Base-by-base conservation (phyloP, 2,329 filamentous ascomycete genomes). In the Alternaria atra region DNA sequence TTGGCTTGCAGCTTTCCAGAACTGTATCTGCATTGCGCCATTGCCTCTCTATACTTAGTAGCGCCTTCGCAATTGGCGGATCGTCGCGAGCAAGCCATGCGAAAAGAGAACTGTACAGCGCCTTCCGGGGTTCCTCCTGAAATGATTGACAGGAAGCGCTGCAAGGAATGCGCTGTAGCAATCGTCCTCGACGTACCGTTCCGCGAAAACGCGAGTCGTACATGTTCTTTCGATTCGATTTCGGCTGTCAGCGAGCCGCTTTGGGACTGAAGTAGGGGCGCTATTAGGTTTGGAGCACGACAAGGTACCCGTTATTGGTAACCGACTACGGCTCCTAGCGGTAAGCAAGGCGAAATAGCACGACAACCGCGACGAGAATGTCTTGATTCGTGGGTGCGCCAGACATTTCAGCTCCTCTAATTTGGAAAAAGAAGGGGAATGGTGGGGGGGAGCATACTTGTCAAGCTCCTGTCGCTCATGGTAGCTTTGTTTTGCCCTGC, bases 361-460 rank as follows among this genome's bases (percentile, higher is more conserved):
- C 48, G 48, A 54, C 47, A n/a, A 47, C 37, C 25, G 47, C 43
- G 35, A 58, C 39, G 42, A 44, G 53, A 32, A 37, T 63, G n/a
- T 9, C 60, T 62, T 63, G 60, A 64, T 66, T 66, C 59, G 32
- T 60, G 52, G 37, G 35, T 47, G 34, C 52, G 58, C 58, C 58
- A 57, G 27, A 15, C 13, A 9, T 10, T 29, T 30, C 42, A 34
- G 44, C 52, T 43, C 40, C 34, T 40, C 57, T 10, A 40, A 60
- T 60, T 48, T 52, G 55, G 27, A 27, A 37, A 30, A 44, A 30
- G 50, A 58, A 52, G 37, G 46, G 46, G 54, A 55, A 40, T 27
- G 46, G 43, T 42, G 44, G 20, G 44, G 44, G 39, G 52, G 42
- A 46, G 53, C 39, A n/a, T 57, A 57, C 40, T 47, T 57, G 47